Evolutionary conservation across 2,329 filamentous ascomycete species (phyloP), one percentile per base, ranked within the genome.

Genomic region (Colletotrichum sp.): DNA sequence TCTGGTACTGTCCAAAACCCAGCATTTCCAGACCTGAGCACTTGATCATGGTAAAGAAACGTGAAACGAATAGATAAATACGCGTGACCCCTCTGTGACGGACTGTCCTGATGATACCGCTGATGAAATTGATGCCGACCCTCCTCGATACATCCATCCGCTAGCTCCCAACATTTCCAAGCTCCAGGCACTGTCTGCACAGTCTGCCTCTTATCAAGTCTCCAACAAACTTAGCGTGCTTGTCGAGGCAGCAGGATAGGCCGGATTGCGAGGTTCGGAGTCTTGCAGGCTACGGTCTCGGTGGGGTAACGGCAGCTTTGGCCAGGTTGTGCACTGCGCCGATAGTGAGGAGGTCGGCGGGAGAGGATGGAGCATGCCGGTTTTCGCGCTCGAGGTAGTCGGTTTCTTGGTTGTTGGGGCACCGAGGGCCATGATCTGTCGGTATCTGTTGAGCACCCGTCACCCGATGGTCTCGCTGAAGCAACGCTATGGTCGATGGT

Each of bases 281-380:
- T 3, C 48, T 16, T 14, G 48, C 18, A 24, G 48, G 24, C 10
- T 2, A 0, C 48, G 18, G 48, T 24, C 48, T 1, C n/a, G 48
- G 0, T 55, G 48, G 18, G 24, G 10, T 14, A 5, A 24, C 48
- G n/a, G 48, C n/a, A 24, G 1, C 18, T 55, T 7, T 55, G 2
- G 48, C 48, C 0, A 2, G 1, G 2, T 18, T 55, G 4, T 24
- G 0, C 12, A 55, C 18, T 4, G 48, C 18, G 3, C 9, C 48
- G 2, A 55, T 24, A 2, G 1, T 1, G 48, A 9, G 16, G 48
- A 55, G 16, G 48, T 55, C 48, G 16, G 16, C 48, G 48, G 18
- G 21, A 55, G 8, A 55, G 18, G 48, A 4, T 13, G 48, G 9
- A 16, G 48, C 48, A 21, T 55, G n/a, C 48, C 48, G n/a, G n/a